Evolutionary conservation across 257 asterid species (phyloP).

Genomic region (Jacaranda copaia): DNA sequence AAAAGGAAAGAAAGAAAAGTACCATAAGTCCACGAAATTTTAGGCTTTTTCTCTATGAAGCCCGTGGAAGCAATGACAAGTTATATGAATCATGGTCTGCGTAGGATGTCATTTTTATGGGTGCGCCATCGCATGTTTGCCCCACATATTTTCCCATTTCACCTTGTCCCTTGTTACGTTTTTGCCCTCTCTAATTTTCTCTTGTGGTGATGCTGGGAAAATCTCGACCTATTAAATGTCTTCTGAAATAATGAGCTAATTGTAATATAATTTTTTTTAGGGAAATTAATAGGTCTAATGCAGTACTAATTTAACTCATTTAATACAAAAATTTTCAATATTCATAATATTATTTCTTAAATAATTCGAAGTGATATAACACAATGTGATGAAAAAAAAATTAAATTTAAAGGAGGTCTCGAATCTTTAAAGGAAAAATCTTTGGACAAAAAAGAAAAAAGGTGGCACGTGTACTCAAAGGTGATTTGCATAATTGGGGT

Average conservation of each 20-base stretch:
- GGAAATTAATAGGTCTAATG: too few species aligned
- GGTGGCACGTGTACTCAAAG: not conserved
- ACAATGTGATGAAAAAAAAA: not conserved
- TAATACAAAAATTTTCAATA: not conserved
- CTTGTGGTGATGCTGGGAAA: not conserved
- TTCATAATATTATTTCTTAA: too few species aligned
- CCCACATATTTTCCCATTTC: slow-evolving; percentile 30
- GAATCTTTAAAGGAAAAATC: not conserved
- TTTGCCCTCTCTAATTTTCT: slow-evolving; percentile 4
- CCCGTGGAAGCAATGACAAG: slow-evolving; percentile 37
- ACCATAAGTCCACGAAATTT: slow-evolving; percentile 31
- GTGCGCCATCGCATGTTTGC: slow-evolving; percentile 47
- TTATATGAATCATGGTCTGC: slow-evolving; percentile 48
- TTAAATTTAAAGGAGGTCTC: not conserved
- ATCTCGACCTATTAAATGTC: not conserved
- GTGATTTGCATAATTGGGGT: not conserved
- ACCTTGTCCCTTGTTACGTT: slow-evolving; percentile 13
- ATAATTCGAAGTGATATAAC: too few species aligned
- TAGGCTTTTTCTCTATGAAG: slow-evolving; percentile 32
- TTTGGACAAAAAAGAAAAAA: not conserved
- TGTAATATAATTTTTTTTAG: not conserved
- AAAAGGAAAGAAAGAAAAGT: slow-evolving; percentile 16
- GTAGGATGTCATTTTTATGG: slow-evolving; percentile 50
- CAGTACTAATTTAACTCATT: too few species aligned
- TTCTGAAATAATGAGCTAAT: not conserved